phyloP scores from a whole-genome alignment of 257 asterid genomes.

The Solanum boliviense region DNA sequence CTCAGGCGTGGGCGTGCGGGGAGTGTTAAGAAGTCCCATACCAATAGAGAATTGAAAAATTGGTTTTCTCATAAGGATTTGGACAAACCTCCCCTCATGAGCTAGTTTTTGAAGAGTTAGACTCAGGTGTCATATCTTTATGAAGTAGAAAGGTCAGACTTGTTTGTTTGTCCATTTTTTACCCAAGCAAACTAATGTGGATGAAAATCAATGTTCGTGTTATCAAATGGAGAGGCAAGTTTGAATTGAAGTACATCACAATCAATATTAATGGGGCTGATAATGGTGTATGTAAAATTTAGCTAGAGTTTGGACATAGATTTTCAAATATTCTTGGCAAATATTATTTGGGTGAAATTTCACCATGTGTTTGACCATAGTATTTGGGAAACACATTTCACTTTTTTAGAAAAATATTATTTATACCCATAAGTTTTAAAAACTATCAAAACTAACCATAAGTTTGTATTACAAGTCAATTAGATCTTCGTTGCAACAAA shows the following conservation, averaged over 20 bases:
- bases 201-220: background rate
- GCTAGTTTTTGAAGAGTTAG: background rate
- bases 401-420: too few relatives aligned
- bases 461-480: too few relatives aligned
- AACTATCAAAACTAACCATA: too few relatives aligned
- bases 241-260: background rate
- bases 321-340: too few relatives aligned
- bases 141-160: background rate
- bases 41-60: background rate
- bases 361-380: too few relatives aligned
- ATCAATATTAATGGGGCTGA: background rate
- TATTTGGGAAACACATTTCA: too few relatives aligned
- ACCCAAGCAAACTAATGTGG: background rate
- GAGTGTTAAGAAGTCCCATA: background rate
- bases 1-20: background rate
- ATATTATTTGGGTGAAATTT: too few relatives aligned
- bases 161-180: background rate
- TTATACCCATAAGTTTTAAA: too few relatives aligned
- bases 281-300: too few relatives aligned
- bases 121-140: fast-evolving
- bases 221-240: background rate
- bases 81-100: background rate
- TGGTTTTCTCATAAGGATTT: background rate
- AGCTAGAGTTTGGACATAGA: too few relatives aligned
- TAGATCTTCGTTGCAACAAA: too few relatives aligned